Evolutionary conservation across 1,284 basidiomycete genomes (phyloP), one percentile per base, ranked within the genome.

Genomic region (Grifola frondosa): DNA sequence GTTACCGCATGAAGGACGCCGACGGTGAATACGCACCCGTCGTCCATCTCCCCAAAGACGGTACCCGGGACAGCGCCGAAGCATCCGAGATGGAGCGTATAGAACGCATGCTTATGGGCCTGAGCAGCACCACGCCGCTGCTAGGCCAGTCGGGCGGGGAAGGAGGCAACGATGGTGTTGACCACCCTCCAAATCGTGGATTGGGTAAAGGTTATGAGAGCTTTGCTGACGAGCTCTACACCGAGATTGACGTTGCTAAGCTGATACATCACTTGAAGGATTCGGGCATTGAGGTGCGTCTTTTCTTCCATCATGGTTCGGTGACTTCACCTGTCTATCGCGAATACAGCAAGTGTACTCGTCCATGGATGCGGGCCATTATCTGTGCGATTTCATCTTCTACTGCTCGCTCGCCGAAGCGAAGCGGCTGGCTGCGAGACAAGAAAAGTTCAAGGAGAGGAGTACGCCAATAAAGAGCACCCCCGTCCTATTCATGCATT

Each of bases 391-490:
- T 64, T 88, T 84, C 62, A 75, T 83, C 48, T 87, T 84, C 61
- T 88, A 84, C 57, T 84, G 84, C 56, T 88, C 85, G 7, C 71
- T 88, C n/a, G 84, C 83, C 6, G 84, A 87, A 59, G 73, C 79
- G 16, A 77, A 73, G 55, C 75, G 81, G 5, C 67, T 67, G 22
- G 67, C 70, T 17, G 69, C 71, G 40, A 75, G 77, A 30, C 77
- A 74, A 44, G 77, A 82, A 54, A 76, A 77, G 54, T 68, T 53
- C 40, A 54, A 50, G 48, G 54, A 57, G 17, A 42, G 71, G 15
- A 69, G 69, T 37, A 54, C 52, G 36, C 74, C 72, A 16, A 72
- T 75, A 5, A 76, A 77, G 55, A 48, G 48, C 36, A 65, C 63
- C 16, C 64, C 61, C 21, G 82, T 88, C 35, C 65, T 88, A 12